Base-by-base conservation (phyloP, 2,329 filamentous ascomycete species). In the Diaporthe sp. region DNA sequence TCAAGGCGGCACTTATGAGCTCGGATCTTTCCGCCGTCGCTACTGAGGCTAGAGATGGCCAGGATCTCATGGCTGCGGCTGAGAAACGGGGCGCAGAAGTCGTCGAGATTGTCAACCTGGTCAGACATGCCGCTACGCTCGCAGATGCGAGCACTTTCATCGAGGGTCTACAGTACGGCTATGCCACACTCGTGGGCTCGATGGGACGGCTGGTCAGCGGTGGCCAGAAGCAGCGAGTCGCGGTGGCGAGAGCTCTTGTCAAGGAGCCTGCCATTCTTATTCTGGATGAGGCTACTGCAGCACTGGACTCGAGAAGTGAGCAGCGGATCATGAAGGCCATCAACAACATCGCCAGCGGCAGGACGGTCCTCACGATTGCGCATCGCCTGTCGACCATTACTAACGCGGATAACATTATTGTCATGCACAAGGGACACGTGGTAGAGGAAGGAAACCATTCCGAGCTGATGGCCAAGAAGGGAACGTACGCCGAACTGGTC, bases 251-350 rank as follows among this genome's bases (percentile, higher is more conserved):
- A 37, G 89, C 89, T 25, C 82, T 93, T 20, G 87, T 92, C 42
- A 85, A 88, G 4, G 86, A 92, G 61, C 90, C 90, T 2, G 85
- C 85, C 68, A 88, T 93, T 12, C 83, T 92, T 4, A 85, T 93
- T 15, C 84, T 92, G 2, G 91, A 93, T 60, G 91, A 93, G 79
- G 90, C 91, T 2, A 93, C 91, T 2, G 87, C 90, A 0, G 87
- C 91, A 1, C 85, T 93, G 0, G 91, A 93, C 79, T 90, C 90
- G 20, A 86, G 86, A 2, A 90, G 87, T 63, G 91, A 92, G 79
- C 85, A 84, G 60, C 85, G 87, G 6, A 91, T 92, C 58, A 88
- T 91, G 78, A 81, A 80, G 44, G 86, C 86, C 6, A 83, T 91
- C 22, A 85, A 87, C 78, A 78, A 82, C 72, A 83, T 89, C 77